Base-by-base conservation (phyloP, 169 alveolate species). In the Plasmodium gaboni region DNA sequence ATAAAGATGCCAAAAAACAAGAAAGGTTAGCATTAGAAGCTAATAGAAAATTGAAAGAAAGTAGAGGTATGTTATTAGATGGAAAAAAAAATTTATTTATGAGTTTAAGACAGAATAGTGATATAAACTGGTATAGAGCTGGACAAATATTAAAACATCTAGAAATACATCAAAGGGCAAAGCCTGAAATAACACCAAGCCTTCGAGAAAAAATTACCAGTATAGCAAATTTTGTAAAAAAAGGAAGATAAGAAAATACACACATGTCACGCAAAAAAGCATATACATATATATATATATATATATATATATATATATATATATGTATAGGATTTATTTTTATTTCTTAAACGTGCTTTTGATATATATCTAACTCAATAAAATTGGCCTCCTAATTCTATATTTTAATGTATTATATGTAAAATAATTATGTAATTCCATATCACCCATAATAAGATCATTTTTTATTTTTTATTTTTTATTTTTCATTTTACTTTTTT, bases 51-150 rank as follows among this genome's bases (percentile, higher is more conserved):
- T 94, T 92, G 71, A 73, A 87, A 44, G 92, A 87, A 22, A 74
- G 86, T n/a, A 73, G 93, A 86, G 96, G 96, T 7, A 71, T 93
- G 94, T 38, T 93, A 22, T 64, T 93, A 72, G 96, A 93, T 48
- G 88, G 94, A n/a, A 87, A 92, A 51, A 92, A 92, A 68, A 93
- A 88, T 42, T 17, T 93, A 59, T 57, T 93, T 26, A 93, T 93
- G 96, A 67, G 94, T 50, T 88, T 93, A 73, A 28, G 96, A 9
- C 94, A 92, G 51, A 93, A 93, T 80, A 92, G 89, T 15, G 95
- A 93, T 42, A 93, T 93, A 9, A 93, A 92, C 48, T 93, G 96
- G 96, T 92, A 89, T 48, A 44, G 95, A 42, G 92, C 96, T 19
- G 92, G 86, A 32, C 94, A 92, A 73, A 93, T 93, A 15, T 57